Base-by-base conservation (phyloP, 148 eudicot genomes). In the Rhododendron simsii region DNA sequence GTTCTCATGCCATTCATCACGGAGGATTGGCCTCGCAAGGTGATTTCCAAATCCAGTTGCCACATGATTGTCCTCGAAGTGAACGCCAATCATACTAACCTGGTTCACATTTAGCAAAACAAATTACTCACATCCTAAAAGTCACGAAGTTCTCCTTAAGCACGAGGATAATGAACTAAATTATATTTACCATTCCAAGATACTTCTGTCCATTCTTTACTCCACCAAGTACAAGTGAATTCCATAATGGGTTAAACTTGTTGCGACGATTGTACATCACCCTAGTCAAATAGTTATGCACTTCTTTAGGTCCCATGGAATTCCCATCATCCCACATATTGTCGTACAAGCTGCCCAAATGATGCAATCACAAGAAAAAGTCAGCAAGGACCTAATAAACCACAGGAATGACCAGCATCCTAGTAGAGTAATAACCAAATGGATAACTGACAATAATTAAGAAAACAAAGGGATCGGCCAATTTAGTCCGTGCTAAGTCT, bases 71-170 rank as follows among this genome's bases (percentile, higher is more conserved):
- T 96, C 98, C 89, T 92, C 92, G 81, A 92, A 96, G 89, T 96
- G 98, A 44, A 94, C 98, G 80, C 98, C 95, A 85, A 96, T 94
- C 98, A 96, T 96, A 81, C 89, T 94, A 37, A 96, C 96, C 98
- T 95, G 87, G 63, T n/a, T 53, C 51, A 85, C 13, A 77, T 63
- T 61, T 44, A 87, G 39, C 26, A 55, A 82, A 23, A 85, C 78
- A 88, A 83, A 67, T 48, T 50, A 20, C 26, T 41, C 20, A 48
- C 26, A 84, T 33, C 23, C 44, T 15, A 2, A 23, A 47, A 5
- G 51, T 12, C 13, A 33, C 30, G 73, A 71, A 47, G 10, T 33
- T 71, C 14, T 14, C 15, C 44, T 26, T 33, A 28, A 73, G 80
- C 79, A 84, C 20, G 45, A 48, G 44, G 30, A 47, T 30, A 45